Base-by-base conservation (phyloP, 2,329 filamentous ascomycete genomes). In the Ophiostoma ips region DNA sequence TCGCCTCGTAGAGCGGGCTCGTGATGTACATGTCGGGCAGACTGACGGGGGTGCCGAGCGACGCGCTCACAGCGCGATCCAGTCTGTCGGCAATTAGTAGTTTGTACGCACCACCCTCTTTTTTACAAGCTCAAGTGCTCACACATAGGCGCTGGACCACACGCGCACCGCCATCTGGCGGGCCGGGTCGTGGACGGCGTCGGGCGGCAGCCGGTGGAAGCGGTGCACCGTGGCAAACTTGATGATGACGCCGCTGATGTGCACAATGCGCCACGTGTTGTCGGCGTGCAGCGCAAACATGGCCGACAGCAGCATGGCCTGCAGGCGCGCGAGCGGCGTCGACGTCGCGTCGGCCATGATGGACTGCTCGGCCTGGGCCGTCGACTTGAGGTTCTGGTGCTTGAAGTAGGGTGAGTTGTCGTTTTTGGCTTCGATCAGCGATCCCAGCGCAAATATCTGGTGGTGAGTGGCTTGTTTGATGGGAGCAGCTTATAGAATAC, bases 221-320 rank as follows among this genome's bases (percentile, higher is more conserved):
- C 52, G 48, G 30, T 53, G 49, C 30, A 53, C 12, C 1, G 37
- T 49, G 13, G 52, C 48, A 46, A 53, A 50, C 15, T 49, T 49
- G 34, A 53, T 49, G 10, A 53, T 46, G 33, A 35, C 48, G 31
- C 52, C 49, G 31, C 49, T 50, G 30, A 53, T 53, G 31, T 53
- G 52, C 12, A 33, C 52, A 2, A 53, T 51, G 16, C 52, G 48
- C 49, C 49, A 51, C 5, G 52, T 53, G 38, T 51, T 53, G 21
- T 53, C 49, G 9, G 49, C 52, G 24, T 53, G 52, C 19, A 53
- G 46, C 7, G 52, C 49, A 46, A 49, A 53, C 46, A 53, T 53
- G 45, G 48, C 52, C 12, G 48, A 53, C 49, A 53, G 33, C 13
- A 53, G 35, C 52, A 53, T 53, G 30, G 52, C 52, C 13, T 53